These are phyloP conservation scores for Noccaea caerulescens DNA, from an alignment of 345 rosid species.

Conservation along the genomic window DNA sequence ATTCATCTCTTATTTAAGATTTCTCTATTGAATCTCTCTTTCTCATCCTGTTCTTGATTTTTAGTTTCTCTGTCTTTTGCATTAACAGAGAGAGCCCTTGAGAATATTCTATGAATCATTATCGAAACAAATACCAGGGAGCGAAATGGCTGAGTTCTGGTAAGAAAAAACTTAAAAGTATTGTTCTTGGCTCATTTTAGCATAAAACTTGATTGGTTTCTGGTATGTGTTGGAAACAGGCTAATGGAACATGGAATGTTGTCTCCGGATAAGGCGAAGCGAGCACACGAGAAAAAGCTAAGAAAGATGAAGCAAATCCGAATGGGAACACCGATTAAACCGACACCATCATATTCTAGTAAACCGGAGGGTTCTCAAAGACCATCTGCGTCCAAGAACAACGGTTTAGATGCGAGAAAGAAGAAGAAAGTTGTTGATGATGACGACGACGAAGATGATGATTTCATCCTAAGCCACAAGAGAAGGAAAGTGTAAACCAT, in stretches of 20 bases:
- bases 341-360: slow-evolving; percentile 50
- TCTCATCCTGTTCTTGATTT: slow-evolving; percentile 18
- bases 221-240: slow-evolving; percentile 48
- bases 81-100: slow-evolving; percentile 85
- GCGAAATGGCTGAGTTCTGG: slow-evolving; percentile 99
- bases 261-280: slow-evolving; percentile 73
- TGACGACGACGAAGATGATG: slow-evolving; percentile 54
- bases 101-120: slow-evolving; percentile 93
- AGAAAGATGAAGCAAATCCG: slow-evolving; percentile 81
- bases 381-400: slow-evolving; percentile 52
- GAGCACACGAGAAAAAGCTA: slow-evolving; percentile 82
- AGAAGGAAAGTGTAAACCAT: slow-evolving; percentile 70
- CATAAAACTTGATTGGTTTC: not conserved
- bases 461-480: slow-evolving; percentile 62
- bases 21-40: slow-evolving; percentile 22
- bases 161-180: slow-evolving; percentile 36
- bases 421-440: slow-evolving; percentile 67
- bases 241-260: slow-evolving; percentile 97
- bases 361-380: slow-evolving; percentile 71
- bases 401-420: slow-evolving; percentile 51
- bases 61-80: slow-evolving; percentile 6
- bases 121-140: slow-evolving; percentile 76
- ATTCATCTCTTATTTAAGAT: slow-evolving; percentile 2
- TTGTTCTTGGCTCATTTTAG: not conserved
- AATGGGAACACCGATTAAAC: slow-evolving; percentile 67